These are phyloP conservation scores for Entomortierella chlamydospora DNA, from an alignment of 192 early-diverging fungal genomes.

Conservation along the genomic window DNA sequence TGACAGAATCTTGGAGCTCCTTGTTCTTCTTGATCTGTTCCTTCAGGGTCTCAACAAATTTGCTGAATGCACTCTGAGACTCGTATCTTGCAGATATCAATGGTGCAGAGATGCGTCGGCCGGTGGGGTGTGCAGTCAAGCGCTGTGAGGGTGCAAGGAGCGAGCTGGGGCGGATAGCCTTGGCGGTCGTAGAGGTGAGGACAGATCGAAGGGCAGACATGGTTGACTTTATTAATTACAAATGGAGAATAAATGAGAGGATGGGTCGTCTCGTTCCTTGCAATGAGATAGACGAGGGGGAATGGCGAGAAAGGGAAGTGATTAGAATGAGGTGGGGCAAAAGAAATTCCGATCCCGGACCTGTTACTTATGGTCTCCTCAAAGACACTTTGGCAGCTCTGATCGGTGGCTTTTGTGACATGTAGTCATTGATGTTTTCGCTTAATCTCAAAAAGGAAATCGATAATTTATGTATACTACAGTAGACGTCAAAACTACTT, in stretches of 20 bases:
- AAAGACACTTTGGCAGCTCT: neutral
- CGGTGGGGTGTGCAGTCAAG: constrained; percentile 28
- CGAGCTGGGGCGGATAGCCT: constrained; percentile 27
- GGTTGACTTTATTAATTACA: neutral
- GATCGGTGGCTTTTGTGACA: constrained; percentile 5
- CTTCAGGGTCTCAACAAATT: constrained; percentile 90
- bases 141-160: constrained; percentile 44
- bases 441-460: constrained; percentile 11
- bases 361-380: neutral
- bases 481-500: constrained; percentile 2
- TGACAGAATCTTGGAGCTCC: constrained; percentile 92
- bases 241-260: neutral
- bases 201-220: constrained; percentile 53
- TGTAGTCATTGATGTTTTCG: neutral
- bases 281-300: neutral
- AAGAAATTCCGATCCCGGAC: constrained; percentile 15
- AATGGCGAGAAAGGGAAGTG: neutral
- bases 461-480: too few relatives aligned
- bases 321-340: neutral
- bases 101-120: constrained; percentile 37
- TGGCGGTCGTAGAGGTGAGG: constrained; percentile 36
- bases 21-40: constrained; percentile 95
- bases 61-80: constrained; percentile 51
- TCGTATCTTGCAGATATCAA: constrained; percentile 42
- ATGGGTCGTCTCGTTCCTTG: neutral